phyloP scores from a whole-genome alignment of 2,329 filamentous ascomycete species.

The Escovopsis sp. region DNA sequence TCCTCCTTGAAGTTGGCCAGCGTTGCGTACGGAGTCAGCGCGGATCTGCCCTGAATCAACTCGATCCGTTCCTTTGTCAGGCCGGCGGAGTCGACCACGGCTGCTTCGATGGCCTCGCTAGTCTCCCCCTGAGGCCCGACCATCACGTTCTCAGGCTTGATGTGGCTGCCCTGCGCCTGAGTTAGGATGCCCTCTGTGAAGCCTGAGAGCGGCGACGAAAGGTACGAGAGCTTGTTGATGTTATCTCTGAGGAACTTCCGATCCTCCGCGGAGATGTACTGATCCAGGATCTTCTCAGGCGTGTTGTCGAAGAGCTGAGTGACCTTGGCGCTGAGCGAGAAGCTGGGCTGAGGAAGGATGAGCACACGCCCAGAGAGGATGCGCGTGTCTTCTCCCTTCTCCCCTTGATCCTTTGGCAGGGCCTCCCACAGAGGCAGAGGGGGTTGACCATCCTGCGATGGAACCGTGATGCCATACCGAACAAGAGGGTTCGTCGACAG shows the following conservation, averaged over 20 bases:
- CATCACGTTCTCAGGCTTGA: slow-evolving; percentile 21
- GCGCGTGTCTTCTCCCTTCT: slow-evolving; percentile 11
- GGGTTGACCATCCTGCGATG: not conserved
- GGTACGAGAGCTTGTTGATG: slow-evolving; percentile 6
- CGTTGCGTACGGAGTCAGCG: slow-evolving; percentile 22
- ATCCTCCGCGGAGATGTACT: slow-evolving; percentile 5
- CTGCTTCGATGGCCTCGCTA: not conserved
- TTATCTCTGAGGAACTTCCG: slow-evolving; percentile 1
- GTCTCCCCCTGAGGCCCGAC: slow-evolving; percentile 5
- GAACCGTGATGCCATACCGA: slow-evolving; percentile 4
- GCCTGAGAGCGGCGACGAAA: slow-evolving; percentile 19
- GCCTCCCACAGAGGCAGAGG: slow-evolving; percentile 3
- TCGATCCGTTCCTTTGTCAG: slow-evolving; percentile 8
- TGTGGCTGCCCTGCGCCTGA: slow-evolving; percentile 19
- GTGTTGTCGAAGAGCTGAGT: slow-evolving; percentile 19
- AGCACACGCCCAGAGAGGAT: slow-evolving; percentile 21
- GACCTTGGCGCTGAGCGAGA: slow-evolving; percentile 18
- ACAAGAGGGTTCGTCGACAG: slow-evolving; percentile 3
- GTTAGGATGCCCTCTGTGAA: slow-evolving; percentile 20
- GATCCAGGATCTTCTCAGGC: slow-evolving; percentile 9
- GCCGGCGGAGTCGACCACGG: slow-evolving; percentile 8
- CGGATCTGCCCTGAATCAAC: slow-evolving; percentile 12
- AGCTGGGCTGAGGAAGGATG: slow-evolving; percentile 25
- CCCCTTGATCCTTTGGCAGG: not conserved
- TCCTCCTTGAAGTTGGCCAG: slow-evolving; percentile 10